Base-by-base conservation (phyloP, 2,329 filamentous ascomycete species). In the Phaeosphaeria sp. region DNA sequence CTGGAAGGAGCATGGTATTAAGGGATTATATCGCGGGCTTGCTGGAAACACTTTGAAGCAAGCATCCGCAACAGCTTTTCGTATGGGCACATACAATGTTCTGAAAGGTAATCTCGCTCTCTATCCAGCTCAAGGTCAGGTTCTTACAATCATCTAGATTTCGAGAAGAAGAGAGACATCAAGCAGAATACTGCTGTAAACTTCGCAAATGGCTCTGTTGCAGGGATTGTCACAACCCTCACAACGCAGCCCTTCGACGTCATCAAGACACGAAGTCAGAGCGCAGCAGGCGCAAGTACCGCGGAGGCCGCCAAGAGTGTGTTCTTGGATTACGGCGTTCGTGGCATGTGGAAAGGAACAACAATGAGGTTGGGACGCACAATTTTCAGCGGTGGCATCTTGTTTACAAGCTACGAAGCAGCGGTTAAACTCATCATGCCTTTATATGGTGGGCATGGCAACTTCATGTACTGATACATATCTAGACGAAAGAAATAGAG, bases 271-370 rank as follows among this genome's bases (percentile, higher is more conserved):
- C 77, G 86, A 46, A 83, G 83, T 22, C 87, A 90, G 70, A 85
- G 83, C 49, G 85, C 86, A 0, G 78, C 80, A 21, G 87, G 85
- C 4, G 83, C 84, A 2, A 84, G 82, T 1, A 87, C 86, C 2
- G 72, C 78, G 0, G 85, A 89, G 59, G 87, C 87, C 0, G 78
- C 87, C 2, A 78, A 75, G 50, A 82, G 80, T 51, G 80, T 90
- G 3, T 69, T 86, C 51, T 71, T 76, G 0, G 86, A 89, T 62
- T 82, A 84, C 60, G 88, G 88, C 0, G 61, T 89, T 1, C 80
- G 78, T 40, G 87, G 84, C 0, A 86, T 90, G 59, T 91, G 88
- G 88, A 86, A 83, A 57, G 88, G 88, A 0, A 90, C 87, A 33
- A 86, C 86, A 0, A 90, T 91, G 88, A 80, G 89, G 55, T 68